Evolutionary conservation across 106 monocot genomes (phyloP).

Genomic region (Posidonia australis): DNA sequence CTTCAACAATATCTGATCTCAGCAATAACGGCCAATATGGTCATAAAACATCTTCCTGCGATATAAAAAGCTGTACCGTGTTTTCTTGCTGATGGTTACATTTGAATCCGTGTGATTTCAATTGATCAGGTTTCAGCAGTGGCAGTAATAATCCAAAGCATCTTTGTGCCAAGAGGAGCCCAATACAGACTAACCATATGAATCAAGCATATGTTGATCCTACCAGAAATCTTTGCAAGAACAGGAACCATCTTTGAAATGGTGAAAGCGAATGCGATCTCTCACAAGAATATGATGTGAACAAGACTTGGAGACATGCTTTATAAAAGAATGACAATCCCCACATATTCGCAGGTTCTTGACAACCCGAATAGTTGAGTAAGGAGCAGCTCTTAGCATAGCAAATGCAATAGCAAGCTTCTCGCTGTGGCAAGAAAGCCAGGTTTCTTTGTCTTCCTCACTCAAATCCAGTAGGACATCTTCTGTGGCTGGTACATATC

Average conservation of each 20-base stretch:
- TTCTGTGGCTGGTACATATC: constrained; percentile 16
- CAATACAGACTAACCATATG: no score
- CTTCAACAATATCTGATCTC: no score
- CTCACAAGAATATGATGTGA: constrained; percentile 21
- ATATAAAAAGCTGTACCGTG: no score
- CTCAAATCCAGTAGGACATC: constrained; percentile 27
- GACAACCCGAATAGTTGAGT: constrained; percentile 34
- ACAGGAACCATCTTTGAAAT: constrained; percentile 24
- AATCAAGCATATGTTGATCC: neutral
- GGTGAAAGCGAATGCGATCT: constrained; percentile 31
- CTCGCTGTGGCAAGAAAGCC: constrained; percentile 28
- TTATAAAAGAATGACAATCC: constrained; percentile 40
- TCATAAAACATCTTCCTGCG: no score
- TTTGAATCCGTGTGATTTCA: no score
- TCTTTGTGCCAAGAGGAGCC: no score
- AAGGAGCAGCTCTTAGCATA: constrained; percentile 14
- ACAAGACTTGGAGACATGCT: constrained; percentile 22
- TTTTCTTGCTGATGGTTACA: no score
- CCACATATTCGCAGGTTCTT: constrained; percentile 69
- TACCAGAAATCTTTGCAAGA: constrained; percentile 43
- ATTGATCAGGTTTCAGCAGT: no score
- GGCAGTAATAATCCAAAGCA: no score
- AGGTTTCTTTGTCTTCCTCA: constrained; percentile 33
- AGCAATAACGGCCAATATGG: no score
- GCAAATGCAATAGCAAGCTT: constrained; percentile 31